phyloP scores from a whole-genome alignment of 2,329 filamentous ascomycete species.

The Dactylellina haptotyla region DNA sequence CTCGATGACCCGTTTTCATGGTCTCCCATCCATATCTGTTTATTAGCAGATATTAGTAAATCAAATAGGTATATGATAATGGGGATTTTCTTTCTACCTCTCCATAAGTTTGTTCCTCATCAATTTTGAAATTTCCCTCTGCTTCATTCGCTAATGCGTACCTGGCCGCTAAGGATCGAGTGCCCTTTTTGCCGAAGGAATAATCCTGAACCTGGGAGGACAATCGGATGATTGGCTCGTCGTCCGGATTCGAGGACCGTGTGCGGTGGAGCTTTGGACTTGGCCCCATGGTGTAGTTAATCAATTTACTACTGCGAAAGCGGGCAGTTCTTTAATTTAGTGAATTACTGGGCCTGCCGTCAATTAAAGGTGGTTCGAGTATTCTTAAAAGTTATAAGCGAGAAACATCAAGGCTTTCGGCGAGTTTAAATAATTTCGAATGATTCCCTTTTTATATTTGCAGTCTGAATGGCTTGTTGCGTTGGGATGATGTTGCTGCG shows the following conservation, averaged over 20 bases:
- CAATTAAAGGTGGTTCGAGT: not conserved
- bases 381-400: not conserved
- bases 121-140: constrained; percentile 29
- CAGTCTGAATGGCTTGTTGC: not conserved
- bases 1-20: constrained; percentile 23
- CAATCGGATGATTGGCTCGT: constrained; percentile 32
- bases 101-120: constrained; percentile 33
- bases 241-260: constrained; percentile 28
- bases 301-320: not conserved
- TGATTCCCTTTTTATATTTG: not conserved
- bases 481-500: not conserved
- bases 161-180: constrained; percentile 16
- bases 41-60: not conserved
- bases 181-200: constrained; percentile 34
- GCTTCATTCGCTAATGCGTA: constrained; percentile 27
- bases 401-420: no score
- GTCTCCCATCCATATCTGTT: constrained; percentile 34
- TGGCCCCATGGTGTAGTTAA: constrained; percentile 3
- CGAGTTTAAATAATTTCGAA: not conserved
- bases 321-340: no score
- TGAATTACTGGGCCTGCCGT: no score
- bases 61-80: not conserved
- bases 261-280: constrained; percentile 30
- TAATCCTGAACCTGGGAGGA: constrained; percentile 34
- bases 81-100: constrained; percentile 4